Evolutionary conservation across 2,329 filamentous ascomycete genomes (phyloP).

Genomic region (Magnaporthiopsis rhizophila): DNA sequence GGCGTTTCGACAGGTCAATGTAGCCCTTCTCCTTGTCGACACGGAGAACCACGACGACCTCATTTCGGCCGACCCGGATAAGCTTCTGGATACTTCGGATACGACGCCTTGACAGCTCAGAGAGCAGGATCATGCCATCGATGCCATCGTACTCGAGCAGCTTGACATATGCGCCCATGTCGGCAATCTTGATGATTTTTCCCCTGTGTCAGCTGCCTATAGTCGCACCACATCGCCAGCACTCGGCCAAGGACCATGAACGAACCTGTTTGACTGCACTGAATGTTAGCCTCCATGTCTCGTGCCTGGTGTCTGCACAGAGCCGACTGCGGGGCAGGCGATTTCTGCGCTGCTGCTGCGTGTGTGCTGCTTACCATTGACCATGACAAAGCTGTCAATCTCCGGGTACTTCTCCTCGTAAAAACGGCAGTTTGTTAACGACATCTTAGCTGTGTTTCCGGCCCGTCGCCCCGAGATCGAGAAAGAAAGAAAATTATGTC

Average conservation of each 20-base stretch:
- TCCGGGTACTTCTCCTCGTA: slow-evolving; percentile 67
- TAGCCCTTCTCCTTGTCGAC: slow-evolving; percentile 99
- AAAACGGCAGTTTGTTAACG: slow-evolving; percentile 29
- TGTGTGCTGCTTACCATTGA: slow-evolving; percentile 67
- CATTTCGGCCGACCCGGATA: slow-evolving; percentile 94
- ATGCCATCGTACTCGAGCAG: slow-evolving; percentile 99
- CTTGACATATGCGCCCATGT: slow-evolving; percentile 99
- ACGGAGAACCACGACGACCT: slow-evolving; percentile 95
- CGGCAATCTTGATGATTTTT: slow-evolving; percentile 67
- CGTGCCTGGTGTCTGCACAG: not conserved
- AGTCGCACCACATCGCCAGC: not conserved
- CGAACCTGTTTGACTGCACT: slow-evolving; percentile 53
- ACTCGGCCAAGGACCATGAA: slow-evolving; percentile 8
- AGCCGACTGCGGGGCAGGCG: not conserved
- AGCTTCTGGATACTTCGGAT: slow-evolving; percentile 99
- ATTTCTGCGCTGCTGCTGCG: slow-evolving; percentile 25
- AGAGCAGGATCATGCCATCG: slow-evolving; percentile 99
- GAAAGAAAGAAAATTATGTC: slow-evolving; percentile 10
- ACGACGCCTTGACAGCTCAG: slow-evolving; percentile 93
- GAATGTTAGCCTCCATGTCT: slow-evolving; percentile 1
- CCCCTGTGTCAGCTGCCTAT: not conserved
- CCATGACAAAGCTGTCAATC: slow-evolving; percentile 99
- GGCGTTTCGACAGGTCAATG: slow-evolving; percentile 97
- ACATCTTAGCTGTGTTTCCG: slow-evolving; percentile 24
- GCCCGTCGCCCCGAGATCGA: slow-evolving; percentile 15